phyloP scores from a whole-genome alignment of 495 filamentous ascomycete genomes.

The Hyaloscypha variabilis region DNA sequence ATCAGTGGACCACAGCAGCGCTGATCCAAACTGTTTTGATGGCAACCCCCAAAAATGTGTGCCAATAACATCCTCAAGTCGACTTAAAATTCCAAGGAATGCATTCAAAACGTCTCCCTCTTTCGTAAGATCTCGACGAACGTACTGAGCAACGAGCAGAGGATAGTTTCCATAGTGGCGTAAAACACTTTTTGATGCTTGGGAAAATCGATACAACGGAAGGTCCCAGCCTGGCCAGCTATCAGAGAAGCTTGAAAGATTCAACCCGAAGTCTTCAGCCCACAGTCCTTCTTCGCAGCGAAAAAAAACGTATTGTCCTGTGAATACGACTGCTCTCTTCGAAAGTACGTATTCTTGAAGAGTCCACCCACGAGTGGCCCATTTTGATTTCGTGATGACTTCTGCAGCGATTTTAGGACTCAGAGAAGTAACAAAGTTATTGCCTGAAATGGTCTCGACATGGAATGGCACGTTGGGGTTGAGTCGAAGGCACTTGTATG shows the following conservation, averaged over 20 bases:
- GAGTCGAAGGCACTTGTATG: background rate
- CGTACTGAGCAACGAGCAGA: background rate
- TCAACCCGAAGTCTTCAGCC: background rate
- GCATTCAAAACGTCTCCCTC: background rate
- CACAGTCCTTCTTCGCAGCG: background rate
- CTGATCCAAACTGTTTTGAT: background rate
- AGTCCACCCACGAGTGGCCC: background rate
- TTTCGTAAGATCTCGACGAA: background rate
- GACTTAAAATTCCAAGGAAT: background rate
- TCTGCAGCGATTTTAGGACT: background rate
- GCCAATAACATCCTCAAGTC: background rate
- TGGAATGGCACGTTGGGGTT: background rate
- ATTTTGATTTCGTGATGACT: background rate
- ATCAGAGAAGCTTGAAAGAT: background rate
- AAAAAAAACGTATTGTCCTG: background rate
- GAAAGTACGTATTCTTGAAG: background rate
- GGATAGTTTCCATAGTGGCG: background rate
- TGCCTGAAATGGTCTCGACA: background rate
- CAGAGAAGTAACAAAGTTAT: background rate
- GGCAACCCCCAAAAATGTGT: background rate
- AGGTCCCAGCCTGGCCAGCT: background rate
- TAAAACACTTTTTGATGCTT: background rate
- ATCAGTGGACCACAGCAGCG: background rate
- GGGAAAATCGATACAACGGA: background rate
- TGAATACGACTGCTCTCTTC: background rate